Base-by-base conservation (phyloP, 1,284 basidiomycete species). In the Malassezia nana region DNA sequence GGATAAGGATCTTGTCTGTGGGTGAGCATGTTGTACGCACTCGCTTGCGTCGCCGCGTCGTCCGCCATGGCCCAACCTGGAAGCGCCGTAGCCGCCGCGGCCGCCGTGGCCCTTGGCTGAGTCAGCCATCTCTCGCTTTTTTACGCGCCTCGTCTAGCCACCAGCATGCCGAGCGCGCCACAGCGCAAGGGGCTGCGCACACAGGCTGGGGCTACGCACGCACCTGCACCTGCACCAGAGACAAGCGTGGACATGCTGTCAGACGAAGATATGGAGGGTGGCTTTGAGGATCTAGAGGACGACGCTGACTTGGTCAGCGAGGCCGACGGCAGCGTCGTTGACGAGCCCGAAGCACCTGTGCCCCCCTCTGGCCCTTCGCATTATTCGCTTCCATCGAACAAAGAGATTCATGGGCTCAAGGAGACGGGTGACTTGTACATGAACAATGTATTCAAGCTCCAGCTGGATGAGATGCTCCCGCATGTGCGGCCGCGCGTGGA, bases 361-460 rank as follows among this genome's bases (percentile, higher is more conserved):
- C 38, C 20, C 7, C 38, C 7, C 20, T 38, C 20, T n/a, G 55
- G 66, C 49, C 52, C 68, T 18, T 61, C 65, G 6, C 70, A 78
- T 16, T 79, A 78, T 67, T 74, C 76, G 31, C 72, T 79, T 1
- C 77, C 78, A 0, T 80, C 79, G 0, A 68, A 76, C 18, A 75
- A 84, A 57, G 88, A 92, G 73, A 78, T 92, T 43, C 81, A 84
- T 55, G 77, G 76, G 6, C 83, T 89, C 57, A 85, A 84, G 69
- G 82, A 87, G 69, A 82, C 88, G 6, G 78, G 82, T 24, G 84
- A 89, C 55, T 78, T 94, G 15, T 88, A 85, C 70, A 80, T 81
- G 64, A 90, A 87, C 0, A 86, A 81, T 50, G 81, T 88, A 1
- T 88, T 94, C 77, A 89, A 87, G 71, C 78, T 89, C 7, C 58